Percentiles rank a stretch among this genome's conserved stretches.
Conservation (phyloP, 306 rosid species). For the Vigna angularis region DNA sequence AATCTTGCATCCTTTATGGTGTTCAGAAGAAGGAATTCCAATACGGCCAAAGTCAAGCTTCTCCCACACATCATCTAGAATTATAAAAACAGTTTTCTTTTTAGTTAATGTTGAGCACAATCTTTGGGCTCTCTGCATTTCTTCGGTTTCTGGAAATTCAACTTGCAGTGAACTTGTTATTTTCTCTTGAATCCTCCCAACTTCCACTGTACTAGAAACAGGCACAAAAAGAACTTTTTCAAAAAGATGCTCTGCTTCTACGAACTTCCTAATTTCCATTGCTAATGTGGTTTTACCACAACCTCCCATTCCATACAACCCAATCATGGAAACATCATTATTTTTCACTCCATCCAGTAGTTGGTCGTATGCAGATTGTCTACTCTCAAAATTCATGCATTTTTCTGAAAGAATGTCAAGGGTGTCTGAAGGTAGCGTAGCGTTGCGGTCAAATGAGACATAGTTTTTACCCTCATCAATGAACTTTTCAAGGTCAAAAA, state of each 20-base stretch:
- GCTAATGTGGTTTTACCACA: slow-evolving; percentile 40
- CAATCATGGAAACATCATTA: slow-evolving; percentile 2
- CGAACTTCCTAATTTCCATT: not conserved
- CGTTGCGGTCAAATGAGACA: not conserved
- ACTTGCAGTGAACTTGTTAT: not conserved
- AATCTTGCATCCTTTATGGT: slow-evolving; percentile 2
- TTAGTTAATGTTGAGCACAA: not conserved
- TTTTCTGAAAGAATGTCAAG: not conserved
- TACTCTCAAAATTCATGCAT: slow-evolving; percentile 8
- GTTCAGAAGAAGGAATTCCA: not conserved
- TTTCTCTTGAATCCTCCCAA: slow-evolving; percentile 16
- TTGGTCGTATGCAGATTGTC: not conserved
- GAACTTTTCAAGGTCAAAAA: not conserved
- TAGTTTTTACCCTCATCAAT: not conserved
- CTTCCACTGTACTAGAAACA: slow-evolving; percentile 8
- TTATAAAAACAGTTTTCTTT: slow-evolving; percentile 12
- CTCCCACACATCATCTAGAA: slow-evolving; percentile 31
- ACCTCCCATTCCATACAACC: slow-evolving; percentile 38
- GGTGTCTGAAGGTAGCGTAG: not conserved
- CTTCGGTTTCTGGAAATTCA: not conserved
- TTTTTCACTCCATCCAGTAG: slow-evolving; percentile 22
- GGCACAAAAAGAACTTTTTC: slow-evolving; percentile 21
- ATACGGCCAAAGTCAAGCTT: not conserved
- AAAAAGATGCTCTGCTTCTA: not conserved
- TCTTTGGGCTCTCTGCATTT: not conserved